Percentiles rank a stretch among this genome's conserved stretches.
phyloP scores from a whole-genome alignment of 129 eudicot species.

The Artemisia tridentata region DNA sequence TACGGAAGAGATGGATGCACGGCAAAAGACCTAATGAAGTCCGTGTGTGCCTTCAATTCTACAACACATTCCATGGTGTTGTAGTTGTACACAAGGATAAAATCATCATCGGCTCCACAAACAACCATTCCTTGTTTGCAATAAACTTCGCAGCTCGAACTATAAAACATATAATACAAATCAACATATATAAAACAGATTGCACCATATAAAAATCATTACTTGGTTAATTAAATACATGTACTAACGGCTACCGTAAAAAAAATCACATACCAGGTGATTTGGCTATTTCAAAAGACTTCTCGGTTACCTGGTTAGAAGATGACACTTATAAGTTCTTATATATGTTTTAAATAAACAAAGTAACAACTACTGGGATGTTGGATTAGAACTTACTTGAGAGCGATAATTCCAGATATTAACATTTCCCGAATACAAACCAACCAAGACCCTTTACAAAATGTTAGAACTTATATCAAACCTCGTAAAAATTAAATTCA shows the following conservation, averaged over 20 bases:
- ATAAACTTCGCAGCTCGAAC: constrained; percentile 49
- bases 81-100: constrained; percentile 53
- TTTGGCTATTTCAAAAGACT: constrained; percentile 61
- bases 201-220: too few species aligned
- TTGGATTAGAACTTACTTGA: constrained; percentile 48
- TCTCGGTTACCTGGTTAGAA: constrained; percentile 53
- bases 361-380: background rate
- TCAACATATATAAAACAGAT: background rate
- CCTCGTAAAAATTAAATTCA: background rate
- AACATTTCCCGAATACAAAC: constrained; percentile 73
- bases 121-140: constrained; percentile 51
- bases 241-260: background rate
- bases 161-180: constrained; percentile 12
- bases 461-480: background rate
- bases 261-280: constrained; percentile 47
- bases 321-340: background rate
- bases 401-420: constrained; percentile 75
- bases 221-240: too few species aligned
- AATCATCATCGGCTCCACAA: constrained; percentile 50
- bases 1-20: constrained; percentile 50
- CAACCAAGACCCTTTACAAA: constrained; percentile 54
- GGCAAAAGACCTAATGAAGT: constrained; percentile 17
- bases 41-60: constrained; percentile 27
- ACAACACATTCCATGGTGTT: constrained; percentile 36
- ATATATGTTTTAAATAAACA: background rate